These are phyloP conservation scores for Zasmidium cellare DNA, from an alignment of 2,329 filamentous ascomycete species.

Conservation along the genomic window DNA sequence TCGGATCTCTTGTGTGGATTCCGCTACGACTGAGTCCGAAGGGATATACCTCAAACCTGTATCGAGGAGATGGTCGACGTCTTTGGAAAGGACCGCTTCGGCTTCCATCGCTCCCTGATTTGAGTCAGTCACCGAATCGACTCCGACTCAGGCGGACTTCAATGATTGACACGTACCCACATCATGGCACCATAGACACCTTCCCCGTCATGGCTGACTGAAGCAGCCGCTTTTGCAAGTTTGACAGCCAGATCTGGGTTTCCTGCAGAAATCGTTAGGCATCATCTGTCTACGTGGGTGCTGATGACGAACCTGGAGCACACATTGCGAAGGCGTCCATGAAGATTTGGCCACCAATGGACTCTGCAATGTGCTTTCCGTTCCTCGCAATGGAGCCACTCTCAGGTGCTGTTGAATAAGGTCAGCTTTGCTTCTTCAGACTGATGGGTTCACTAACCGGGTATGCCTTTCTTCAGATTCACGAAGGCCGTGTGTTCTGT, in stretches of 20 bases:
- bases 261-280: not conserved
- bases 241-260: slow-evolving; percentile 1
- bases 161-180: not conserved
- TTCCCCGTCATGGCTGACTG: slow-evolving; percentile 1
- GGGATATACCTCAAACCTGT: not conserved
- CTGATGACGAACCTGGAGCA: not conserved
- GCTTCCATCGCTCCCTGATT: not conserved
- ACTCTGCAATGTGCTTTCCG: not conserved
- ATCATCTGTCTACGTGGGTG: not conserved
- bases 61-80: not conserved
- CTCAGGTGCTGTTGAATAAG: not conserved
- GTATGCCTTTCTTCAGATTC: slow-evolving; percentile 1
- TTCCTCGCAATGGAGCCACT: not conserved
- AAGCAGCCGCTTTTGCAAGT: not conserved
- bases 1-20: not conserved
- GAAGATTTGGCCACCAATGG: not conserved
- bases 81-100: not conserved
- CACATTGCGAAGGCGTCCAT: slow-evolving; percentile 4
- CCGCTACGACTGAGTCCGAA: not conserved
- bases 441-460: not conserved
- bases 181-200: not conserved
- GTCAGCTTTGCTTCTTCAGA: not conserved
- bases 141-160: not conserved
- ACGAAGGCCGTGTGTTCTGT: slow-evolving; percentile 1
- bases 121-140: too few species aligned